Base-by-base conservation (phyloP, 352 stramenopile genomes). In the Phytophthora meadii region DNA sequence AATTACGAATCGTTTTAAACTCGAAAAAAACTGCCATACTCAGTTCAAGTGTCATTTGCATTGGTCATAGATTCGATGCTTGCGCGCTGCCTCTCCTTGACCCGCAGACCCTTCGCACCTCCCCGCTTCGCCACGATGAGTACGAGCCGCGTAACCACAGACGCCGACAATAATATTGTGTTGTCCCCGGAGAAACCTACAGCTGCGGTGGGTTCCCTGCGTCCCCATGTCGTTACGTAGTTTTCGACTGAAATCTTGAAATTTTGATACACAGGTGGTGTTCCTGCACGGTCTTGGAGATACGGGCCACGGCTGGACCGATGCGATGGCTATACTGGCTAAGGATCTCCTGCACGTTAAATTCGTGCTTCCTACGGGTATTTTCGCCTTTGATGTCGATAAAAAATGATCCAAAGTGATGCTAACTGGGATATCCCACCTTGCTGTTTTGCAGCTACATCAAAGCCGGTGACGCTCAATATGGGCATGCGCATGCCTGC, bases 401-500 rank as follows among this genome's bases (percentile, higher is more conserved):
- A n/a, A 14, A 6, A 39, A 36, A 44, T 51, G 22, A 14, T 25
- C 42, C 2, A 10, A 42, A 24, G 12, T 50, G 36, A 15, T 32
- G 15, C 46, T 56, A 51, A 64, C 30, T 15, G 24, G 34, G 34
- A 37, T 46, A 55, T 44, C 17, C 40, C 3, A 53, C 34, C n/a
- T 50, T 2, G 30, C 8, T 34, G 8, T 34, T 37, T 36, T 37
- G 5, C 56, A 88, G 94, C 96, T 22, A 64, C 80, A 24, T 90
- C 80, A 19, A 88, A 92, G 79, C 94, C 95, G 2, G 96, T 99
- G 40, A 97, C 95, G 14, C 84, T 98, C 65, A 99, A 99, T 66
- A 95, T 94, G 77, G 95, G 96, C 42, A 97, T 97, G 82, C 64
- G 74, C 3, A 99, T 98, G 93, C 90, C 93, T 3, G 86, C 87